Percentiles rank a stretch among this genome's conserved stretches.
phyloP scores from a whole-genome alignment of 1,139 yeast species.

The Blastobotrys capitulatus region DNA sequence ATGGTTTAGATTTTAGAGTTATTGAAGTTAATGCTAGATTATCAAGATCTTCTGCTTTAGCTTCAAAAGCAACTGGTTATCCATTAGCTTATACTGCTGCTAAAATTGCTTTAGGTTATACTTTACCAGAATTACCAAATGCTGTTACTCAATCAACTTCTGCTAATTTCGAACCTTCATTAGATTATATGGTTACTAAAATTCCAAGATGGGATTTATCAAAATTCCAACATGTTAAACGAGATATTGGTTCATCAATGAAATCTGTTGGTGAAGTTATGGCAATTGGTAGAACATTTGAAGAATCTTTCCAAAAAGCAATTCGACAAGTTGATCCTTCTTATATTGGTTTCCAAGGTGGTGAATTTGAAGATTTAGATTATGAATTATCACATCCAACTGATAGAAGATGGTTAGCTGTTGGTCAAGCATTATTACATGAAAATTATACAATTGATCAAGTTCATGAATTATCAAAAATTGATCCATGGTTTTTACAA shows the following conservation, averaged over 20 bases:
- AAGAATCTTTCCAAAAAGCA: slow-evolving; percentile 97
- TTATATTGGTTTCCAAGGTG: slow-evolving; percentile 88
- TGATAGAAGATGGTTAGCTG: slow-evolving; percentile 97
- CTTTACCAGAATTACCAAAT: slow-evolving; percentile 91
- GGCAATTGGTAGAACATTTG: slow-evolving; percentile 98
- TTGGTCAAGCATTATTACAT: slow-evolving; percentile 90
- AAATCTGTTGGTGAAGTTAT: slow-evolving; percentile 99
- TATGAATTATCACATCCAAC: slow-evolving; percentile 82
- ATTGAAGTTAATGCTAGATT: slow-evolving; percentile 97
- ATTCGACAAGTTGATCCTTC: slow-evolving; percentile 95
- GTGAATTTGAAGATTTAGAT: slow-evolving; percentile 72
- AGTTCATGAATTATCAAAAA: slow-evolving; percentile 85
- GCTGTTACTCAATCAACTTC: slow-evolving; percentile 95
- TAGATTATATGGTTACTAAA: slow-evolving; percentile 94
- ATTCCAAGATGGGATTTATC: slow-evolving; percentile 98
- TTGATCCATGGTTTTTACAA: slow-evolving; percentile 94
- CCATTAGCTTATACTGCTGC: slow-evolving; percentile 99
- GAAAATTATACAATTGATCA: slow-evolving; percentile 85
- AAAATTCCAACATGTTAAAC: slow-evolving; percentile 90
- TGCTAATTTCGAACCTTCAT: slow-evolving; percentile 94
- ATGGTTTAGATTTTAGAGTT: slow-evolving; percentile 90
- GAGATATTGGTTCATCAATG: slow-evolving; percentile 94
- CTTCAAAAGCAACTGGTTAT: slow-evolving; percentile 97
- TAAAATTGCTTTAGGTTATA: slow-evolving; percentile 89
- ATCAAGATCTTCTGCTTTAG: slow-evolving; percentile 95